phyloP scores from a whole-genome alignment of 1,284 basidiomycete species.

The Ustilago loliicola region DNA sequence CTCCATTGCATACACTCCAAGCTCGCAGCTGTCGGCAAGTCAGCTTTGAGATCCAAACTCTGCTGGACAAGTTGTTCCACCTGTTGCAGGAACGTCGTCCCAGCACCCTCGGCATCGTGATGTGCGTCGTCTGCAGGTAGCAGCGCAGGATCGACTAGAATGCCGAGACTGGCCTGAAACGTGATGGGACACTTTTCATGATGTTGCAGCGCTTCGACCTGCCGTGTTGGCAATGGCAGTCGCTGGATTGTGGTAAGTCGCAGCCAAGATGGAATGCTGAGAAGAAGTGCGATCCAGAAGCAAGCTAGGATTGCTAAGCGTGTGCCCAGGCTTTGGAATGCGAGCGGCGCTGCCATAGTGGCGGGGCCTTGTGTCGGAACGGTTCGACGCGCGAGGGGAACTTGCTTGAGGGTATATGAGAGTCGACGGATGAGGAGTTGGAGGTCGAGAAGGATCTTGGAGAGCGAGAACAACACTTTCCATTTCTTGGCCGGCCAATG shows the following conservation, averaged over 20 bases:
- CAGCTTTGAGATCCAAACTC: conserved; percentile 33
- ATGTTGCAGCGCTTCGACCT: conserved; percentile 35
- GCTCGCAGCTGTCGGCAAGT: conserved; percentile 13
- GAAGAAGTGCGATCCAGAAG: conserved; percentile 52
- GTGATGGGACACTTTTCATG: conserved; percentile 40
- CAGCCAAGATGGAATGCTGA: conserved; percentile 61
- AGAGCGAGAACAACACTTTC: conserved; percentile 1
- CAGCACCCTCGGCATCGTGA: not conserved
- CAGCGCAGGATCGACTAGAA: conserved; percentile 20
- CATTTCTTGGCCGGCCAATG: not conserved
- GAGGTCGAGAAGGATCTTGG: not conserved
- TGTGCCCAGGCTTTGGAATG: conserved; percentile 47
- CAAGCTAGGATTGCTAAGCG: conserved; percentile 42
- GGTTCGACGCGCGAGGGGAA: not conserved
- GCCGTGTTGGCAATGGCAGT: conserved; percentile 49
- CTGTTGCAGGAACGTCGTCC: conserved; percentile 14
- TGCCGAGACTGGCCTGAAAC: conserved; percentile 16
- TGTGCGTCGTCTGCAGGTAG: conserved; percentile 7
- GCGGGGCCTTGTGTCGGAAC: not conserved
- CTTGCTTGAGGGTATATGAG: not conserved
- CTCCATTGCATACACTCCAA: conserved; percentile 46
- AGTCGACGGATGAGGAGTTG: not conserved
- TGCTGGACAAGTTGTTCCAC: conserved; percentile 34
- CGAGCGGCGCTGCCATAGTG: conserved; percentile 24
- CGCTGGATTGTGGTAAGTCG: conserved; percentile 59